Conservation (phyloP, 1,139 yeast genomes). For the Yueomyces sp. region DNA sequence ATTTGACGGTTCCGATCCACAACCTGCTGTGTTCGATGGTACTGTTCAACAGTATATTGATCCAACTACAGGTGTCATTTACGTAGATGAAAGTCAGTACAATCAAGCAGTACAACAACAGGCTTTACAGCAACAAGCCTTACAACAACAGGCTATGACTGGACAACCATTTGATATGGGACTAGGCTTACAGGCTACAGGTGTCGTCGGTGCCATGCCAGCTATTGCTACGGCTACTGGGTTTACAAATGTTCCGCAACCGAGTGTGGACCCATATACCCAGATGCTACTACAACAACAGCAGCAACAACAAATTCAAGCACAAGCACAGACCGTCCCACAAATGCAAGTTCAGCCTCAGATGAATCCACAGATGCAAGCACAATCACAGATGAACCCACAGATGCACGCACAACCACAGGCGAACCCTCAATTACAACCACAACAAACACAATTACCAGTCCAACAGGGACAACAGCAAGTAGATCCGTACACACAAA, state of each 20-base stretch:
- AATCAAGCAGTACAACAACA: conserved; percentile 10
- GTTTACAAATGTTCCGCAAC: not conserved
- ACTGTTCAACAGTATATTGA: conserved; percentile 22
- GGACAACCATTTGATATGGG: not conserved
- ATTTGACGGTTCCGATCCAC: conserved; percentile 20
- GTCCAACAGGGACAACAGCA: conserved; percentile 13
- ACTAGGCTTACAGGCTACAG: not conserved
- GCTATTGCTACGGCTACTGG: not conserved
- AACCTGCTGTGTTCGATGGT: conserved; percentile 17
- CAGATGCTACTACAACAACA: not conserved
- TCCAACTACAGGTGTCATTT: conserved; percentile 21
- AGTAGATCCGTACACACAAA: conserved; percentile 3
- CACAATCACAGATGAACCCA: conserved; percentile 18
- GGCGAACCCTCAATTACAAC: conserved; percentile 28
- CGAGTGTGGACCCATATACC: not conserved
- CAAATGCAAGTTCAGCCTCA: not conserved
- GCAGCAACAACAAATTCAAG: not conserved
- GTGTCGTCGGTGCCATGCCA: not conserved
- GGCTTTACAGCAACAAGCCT: conserved; percentile 9
- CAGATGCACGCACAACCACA: conserved; percentile 19
- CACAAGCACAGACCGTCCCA: not conserved
- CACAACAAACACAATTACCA: conserved; percentile 19
- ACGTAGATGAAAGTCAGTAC: conserved; percentile 19
- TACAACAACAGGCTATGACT: not conserved
- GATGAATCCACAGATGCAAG: conserved; percentile 9